Percentiles rank a stretch among this genome's conserved stretches.
Evolutionary conservation across 805 yeast species (phyloP).

Genomic region (Suhomyces faveliae): DNA sequence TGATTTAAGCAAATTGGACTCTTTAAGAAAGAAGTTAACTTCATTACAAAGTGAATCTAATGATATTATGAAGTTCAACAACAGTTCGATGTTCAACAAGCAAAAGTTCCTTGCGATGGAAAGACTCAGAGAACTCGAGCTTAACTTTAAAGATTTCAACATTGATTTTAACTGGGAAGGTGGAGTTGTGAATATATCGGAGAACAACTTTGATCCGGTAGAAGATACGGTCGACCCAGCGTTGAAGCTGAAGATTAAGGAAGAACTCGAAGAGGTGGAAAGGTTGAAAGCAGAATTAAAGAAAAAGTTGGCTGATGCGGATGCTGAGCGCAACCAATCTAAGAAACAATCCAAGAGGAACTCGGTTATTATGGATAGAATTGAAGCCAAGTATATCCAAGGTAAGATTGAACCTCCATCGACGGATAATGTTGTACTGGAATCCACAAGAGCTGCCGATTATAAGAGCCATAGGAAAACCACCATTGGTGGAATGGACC

Average conservation of each 20-base stretch:
- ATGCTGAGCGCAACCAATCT: slow-evolving; percentile 9
- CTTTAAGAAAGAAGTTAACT: slow-evolving; percentile 56
- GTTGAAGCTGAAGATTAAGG: slow-evolving; percentile 37
- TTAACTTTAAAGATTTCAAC: slow-evolving; percentile 61
- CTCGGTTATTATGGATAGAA: slow-evolving; percentile 23
- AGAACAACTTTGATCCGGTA: slow-evolving; percentile 11
- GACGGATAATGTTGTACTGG: slow-evolving; percentile 9
- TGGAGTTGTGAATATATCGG: slow-evolving; percentile 13
- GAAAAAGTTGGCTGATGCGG: slow-evolving; percentile 32
- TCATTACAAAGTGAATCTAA: slow-evolving; percentile 71
- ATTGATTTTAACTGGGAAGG: slow-evolving; percentile 45
- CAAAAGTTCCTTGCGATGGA: slow-evolving; percentile 68
- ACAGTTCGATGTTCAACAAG: slow-evolving; percentile 55
- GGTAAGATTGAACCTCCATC: slow-evolving; percentile 37
- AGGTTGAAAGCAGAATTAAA: slow-evolving; percentile 40
- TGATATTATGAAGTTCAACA: slow-evolving; percentile 68
- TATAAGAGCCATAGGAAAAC: slow-evolving; percentile 31
- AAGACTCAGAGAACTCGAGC: slow-evolving; percentile 68
- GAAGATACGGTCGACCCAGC: slow-evolving; percentile 30
- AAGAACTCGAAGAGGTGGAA: slow-evolving; percentile 44
- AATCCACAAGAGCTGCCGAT: slow-evolving; percentile 21
- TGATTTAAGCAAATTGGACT: slow-evolving; percentile 55
- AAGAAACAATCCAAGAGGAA: slow-evolving; percentile 10
- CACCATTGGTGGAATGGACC: slow-evolving; percentile 42
- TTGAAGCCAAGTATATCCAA: slow-evolving; percentile 46